Base-by-base conservation (phyloP, 2,329 filamentous ascomycete genomes). In the Hyphodiscus sp. region DNA sequence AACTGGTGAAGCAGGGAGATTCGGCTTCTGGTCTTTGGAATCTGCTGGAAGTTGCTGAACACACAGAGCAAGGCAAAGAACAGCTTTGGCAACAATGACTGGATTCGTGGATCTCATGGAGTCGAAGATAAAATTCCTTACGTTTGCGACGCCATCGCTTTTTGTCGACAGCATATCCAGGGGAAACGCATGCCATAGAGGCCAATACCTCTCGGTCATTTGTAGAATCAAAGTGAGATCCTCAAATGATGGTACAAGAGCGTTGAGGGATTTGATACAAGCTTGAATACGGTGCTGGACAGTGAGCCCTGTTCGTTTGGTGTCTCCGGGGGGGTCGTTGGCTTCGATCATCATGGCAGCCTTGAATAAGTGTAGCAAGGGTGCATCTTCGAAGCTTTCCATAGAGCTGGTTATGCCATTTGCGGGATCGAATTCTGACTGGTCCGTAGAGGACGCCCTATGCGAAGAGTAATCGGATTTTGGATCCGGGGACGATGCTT, bases 51-150 rank as follows among this genome's bases (percentile, higher is more conserved):
- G 56, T 65, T 76, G 62, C 56, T 73, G 64, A 61, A 73, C 63
- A 56, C 69, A 68, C 56, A 78, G 67, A 61, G 71, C 54, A 52
- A 74, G 62, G 66, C 74, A 73, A 58, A 80, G 57, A 11, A 76
- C 58, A 11, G 69, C 69, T 55, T 74, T 76, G 8, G 67, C 70
- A 8, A 73, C 59, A 56, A 72, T 65, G 33, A 68, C 65, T 0
- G 71, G 59, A 66, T 68, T 57, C 55, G 72, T 61, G 55, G 68
- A 64, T 63, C 64, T 56, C 23, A 69, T 57, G 15, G 67, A 66
- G 29, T 68, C 65, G 16, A 68, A 67, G 13, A 75, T 72, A 11
- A 71, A 74, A 51, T 68, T 57, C 57, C 51, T 61, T 45, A 58
- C 62, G 29, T 45, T 41, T 33, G 48, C 13, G 10, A 45, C 16